A percentile compares a stretch with the other conserved stretches of the same genome.
phyloP scores from a whole-genome alignment of 2,329 filamentous ascomycete genomes.

The Sporothrix inflata region DNA sequence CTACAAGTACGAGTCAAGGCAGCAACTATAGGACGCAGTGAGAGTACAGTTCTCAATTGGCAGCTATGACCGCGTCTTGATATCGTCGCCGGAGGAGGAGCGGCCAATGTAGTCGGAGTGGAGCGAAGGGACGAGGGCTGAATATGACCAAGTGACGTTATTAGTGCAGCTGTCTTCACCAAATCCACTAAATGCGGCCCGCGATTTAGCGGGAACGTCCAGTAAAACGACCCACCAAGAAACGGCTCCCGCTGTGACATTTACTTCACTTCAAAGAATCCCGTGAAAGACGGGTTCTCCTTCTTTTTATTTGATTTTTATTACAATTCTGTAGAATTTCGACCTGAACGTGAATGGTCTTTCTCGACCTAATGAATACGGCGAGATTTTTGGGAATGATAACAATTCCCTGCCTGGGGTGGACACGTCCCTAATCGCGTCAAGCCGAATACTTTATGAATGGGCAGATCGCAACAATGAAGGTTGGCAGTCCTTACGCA shows the following conservation, averaged over 20 bases:
- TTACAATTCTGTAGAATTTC: no score
- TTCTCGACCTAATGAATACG: no score
- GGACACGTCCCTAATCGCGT: not conserved
- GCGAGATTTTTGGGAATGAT: no score
- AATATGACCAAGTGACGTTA: not conserved
- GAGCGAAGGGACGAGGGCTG: not conserved
- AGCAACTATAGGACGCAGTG: not conserved
- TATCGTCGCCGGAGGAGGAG: not conserved
- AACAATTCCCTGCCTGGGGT: no score
- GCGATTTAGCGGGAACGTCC: not conserved
- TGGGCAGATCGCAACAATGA: not conserved
- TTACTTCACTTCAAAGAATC: not conserved
- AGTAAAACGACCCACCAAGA: not conserved
- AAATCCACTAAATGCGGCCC: conserved; percentile 8
- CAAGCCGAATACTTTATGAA: not conserved
- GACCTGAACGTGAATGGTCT: no score
- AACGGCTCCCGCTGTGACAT: not conserved
- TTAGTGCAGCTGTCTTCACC: not conserved
- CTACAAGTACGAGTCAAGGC: not conserved
- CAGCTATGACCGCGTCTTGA: not conserved
- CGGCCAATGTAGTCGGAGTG: not conserved
- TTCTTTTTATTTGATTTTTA: not conserved
- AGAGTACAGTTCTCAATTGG: not conserved
- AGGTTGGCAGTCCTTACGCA: not conserved
- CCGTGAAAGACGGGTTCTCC: not conserved